A percentile compares a stretch with the other conserved stretches of the same genome.
phyloP scores from a whole-genome alignment of 345 rosid genomes.

The Eucalyptus sp. region DNA sequence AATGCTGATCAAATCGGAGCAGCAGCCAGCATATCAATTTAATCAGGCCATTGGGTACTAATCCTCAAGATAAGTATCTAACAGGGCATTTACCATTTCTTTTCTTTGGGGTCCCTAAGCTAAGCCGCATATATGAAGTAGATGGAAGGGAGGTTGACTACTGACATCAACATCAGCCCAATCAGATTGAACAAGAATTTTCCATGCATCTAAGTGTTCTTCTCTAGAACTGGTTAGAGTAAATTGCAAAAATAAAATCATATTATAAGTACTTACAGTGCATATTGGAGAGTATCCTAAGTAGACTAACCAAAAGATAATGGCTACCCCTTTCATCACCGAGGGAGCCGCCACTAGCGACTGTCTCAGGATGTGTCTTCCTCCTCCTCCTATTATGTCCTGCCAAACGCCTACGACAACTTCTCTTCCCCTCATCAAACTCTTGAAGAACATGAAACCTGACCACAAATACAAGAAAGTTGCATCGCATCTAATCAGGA shows the following conservation, averaged over 20 bases:
- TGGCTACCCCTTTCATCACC: slow-evolving; percentile 38
- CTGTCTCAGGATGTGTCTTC: slow-evolving; percentile 42
- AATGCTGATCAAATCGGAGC: neutral
- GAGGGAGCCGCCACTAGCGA: slow-evolving; percentile 12
- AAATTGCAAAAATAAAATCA: neutral
- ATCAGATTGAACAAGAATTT: neutral
- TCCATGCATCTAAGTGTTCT: neutral
- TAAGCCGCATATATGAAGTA: neutral
- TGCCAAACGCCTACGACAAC: slow-evolving; percentile 72
- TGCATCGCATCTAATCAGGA: neutral
- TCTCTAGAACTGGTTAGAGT: neutral
- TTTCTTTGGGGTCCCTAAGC: neutral
- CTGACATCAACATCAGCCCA: neutral
- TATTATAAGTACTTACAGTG: slow-evolving; percentile 32
- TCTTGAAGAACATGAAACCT: slow-evolving; percentile 83
- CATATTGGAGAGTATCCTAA: slow-evolving; percentile 51
- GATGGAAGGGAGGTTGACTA: neutral
- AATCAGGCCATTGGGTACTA: neutral
- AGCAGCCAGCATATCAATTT: neutral
- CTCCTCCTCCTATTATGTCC: slow-evolving; percentile 73
- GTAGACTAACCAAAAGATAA: slow-evolving; percentile 37
- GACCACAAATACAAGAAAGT: slow-evolving; percentile 22
- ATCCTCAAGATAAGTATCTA: neutral
- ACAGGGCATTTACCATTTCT: neutral
- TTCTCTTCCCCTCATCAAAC: slow-evolving; percentile 78